These are phyloP conservation scores for Pyricularia sp. DNA, from an alignment of 2,329 filamentous ascomycete genomes.

Conservation along the genomic window DNA sequence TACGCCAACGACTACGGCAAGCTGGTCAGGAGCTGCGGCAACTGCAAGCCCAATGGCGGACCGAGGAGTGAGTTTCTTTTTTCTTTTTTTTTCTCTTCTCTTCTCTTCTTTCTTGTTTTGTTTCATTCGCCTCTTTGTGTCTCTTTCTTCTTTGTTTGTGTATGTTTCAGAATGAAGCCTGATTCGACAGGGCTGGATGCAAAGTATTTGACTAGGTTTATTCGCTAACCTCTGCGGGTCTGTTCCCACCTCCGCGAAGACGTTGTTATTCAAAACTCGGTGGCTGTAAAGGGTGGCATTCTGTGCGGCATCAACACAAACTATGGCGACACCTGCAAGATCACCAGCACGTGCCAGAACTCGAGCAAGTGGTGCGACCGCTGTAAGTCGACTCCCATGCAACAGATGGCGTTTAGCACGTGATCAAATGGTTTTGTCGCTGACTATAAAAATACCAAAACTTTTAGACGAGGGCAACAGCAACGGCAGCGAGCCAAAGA, in stretches of 20 bases:
- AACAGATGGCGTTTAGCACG: neutral
- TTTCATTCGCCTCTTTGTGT: neutral
- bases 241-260: slow-evolving; percentile 9
- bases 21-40: slow-evolving; percentile 39
- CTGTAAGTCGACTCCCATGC: neutral
- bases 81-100: slow-evolving; percentile 10
- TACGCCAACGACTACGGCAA: slow-evolving; percentile 37
- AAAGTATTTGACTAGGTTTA: neutral
- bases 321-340: slow-evolving; percentile 10
- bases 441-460: neutral
- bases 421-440: neutral
- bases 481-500: slow-evolving; percentile 19
- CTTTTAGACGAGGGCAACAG: slow-evolving; percentile 5
- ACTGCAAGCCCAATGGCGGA: slow-evolving; percentile 26
- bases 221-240: neutral
- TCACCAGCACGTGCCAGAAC: slow-evolving; percentile 7
- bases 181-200: neutral
- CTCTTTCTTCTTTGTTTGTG: neutral
- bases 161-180: neutral
- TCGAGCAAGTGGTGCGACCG: slow-evolving; percentile 6
- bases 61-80: slow-evolving; percentile 18
- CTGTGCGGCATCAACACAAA: slow-evolving; percentile 32
- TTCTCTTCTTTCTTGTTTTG: neutral
- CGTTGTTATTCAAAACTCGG: slow-evolving; percentile 29
- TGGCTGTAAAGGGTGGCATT: slow-evolving; percentile 26